These are phyloP conservation scores for Talaromyces ruber DNA, from an alignment of 495 filamentous ascomycete species.

Conservation along the genomic window DNA sequence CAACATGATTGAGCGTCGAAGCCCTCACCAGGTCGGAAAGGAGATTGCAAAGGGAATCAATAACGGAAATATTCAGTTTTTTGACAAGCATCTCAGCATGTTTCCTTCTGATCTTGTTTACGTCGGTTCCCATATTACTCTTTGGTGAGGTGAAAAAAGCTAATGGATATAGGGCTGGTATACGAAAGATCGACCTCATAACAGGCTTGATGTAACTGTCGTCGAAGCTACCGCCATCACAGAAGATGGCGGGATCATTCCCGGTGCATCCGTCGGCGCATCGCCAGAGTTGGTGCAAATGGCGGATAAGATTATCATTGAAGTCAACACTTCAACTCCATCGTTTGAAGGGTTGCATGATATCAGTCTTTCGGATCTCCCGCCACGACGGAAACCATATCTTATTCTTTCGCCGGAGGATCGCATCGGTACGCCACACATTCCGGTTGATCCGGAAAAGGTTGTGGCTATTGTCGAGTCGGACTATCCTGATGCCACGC, in stretches of 20 bases:
- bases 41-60: slow-evolving; percentile 88
- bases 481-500: slow-evolving; percentile 75
- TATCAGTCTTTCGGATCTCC: slow-evolving; percentile 79
- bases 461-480: slow-evolving; percentile 81
- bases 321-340: slow-evolving; percentile 82
- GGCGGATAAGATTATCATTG: slow-evolving; percentile 88
- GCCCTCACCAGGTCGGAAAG: slow-evolving; percentile 88
- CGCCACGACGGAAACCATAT: slow-evolving; percentile 76
- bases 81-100: slow-evolving; percentile 88
- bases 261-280: slow-evolving; percentile 79
- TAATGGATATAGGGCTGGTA: slow-evolving; percentile 58
- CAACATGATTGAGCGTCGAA: slow-evolving; percentile 83
- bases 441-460: slow-evolving; percentile 84
- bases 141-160: not conserved
- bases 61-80: slow-evolving; percentile 80
- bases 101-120: slow-evolving; percentile 84
- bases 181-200: slow-evolving; percentile 63
- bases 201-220: slow-evolving; percentile 73
- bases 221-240: slow-evolving; percentile 87
- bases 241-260: slow-evolving; percentile 86
- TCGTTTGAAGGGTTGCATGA: slow-evolving; percentile 87
- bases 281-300: slow-evolving; percentile 82
- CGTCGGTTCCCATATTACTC: slow-evolving; percentile 32
- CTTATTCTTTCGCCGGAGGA: slow-evolving; percentile 73
- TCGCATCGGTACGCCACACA: slow-evolving; percentile 73